Conservation (phyloP, 768 basidiomycete genomes). For the Arthromyces matolae region DNA sequence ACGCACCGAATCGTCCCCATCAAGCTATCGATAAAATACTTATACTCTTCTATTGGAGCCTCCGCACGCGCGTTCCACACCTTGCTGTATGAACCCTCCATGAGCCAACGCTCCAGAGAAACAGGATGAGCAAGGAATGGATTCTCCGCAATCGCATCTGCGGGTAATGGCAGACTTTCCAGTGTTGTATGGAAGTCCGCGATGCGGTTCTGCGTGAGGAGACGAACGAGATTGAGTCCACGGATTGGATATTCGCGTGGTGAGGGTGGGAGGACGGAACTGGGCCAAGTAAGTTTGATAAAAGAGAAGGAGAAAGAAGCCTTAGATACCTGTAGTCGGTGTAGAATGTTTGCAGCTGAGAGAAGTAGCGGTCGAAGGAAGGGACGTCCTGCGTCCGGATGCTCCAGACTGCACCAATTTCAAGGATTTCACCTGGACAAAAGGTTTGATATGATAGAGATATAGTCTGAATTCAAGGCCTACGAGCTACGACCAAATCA, state of each 20-base stretch:
- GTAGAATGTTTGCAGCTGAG: slow-evolving; percentile 88
- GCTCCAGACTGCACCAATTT: slow-evolving; percentile 93
- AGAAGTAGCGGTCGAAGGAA: slow-evolving; percentile 93
- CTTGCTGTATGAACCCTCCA: slow-evolving; percentile 98
- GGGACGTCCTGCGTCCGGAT: slow-evolving; percentile 85
- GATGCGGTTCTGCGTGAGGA: slow-evolving; percentile 93
- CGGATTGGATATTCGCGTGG: slow-evolving; percentile 84
- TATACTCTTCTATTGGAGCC: slow-evolving; percentile 92
- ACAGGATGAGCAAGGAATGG: slow-evolving; percentile 81
- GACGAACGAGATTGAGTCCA: slow-evolving; percentile 90
- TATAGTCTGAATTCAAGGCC: no score
- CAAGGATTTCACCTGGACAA: slow-evolving; percentile 80
- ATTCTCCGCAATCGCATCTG: slow-evolving; percentile 64
- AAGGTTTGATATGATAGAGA: background rate
- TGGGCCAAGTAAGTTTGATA: no score
- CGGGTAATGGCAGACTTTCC: slow-evolving; percentile 76
- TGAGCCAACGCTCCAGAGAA: slow-evolving; percentile 93
- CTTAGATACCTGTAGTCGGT: slow-evolving; percentile 65
- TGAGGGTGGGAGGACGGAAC: slow-evolving; percentile 75
- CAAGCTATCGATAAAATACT: slow-evolving; percentile 87
- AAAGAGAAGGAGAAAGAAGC: slow-evolving; percentile 3
- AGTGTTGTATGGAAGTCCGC: slow-evolving; percentile 97
- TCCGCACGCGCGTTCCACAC: slow-evolving; percentile 95
- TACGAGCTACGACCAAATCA: slow-evolving; percentile 74
- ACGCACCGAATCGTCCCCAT: slow-evolving; percentile 90